Evolutionary conservation across 768 basidiomycete species (phyloP).

Genomic region (Lactarius trivialis): DNA sequence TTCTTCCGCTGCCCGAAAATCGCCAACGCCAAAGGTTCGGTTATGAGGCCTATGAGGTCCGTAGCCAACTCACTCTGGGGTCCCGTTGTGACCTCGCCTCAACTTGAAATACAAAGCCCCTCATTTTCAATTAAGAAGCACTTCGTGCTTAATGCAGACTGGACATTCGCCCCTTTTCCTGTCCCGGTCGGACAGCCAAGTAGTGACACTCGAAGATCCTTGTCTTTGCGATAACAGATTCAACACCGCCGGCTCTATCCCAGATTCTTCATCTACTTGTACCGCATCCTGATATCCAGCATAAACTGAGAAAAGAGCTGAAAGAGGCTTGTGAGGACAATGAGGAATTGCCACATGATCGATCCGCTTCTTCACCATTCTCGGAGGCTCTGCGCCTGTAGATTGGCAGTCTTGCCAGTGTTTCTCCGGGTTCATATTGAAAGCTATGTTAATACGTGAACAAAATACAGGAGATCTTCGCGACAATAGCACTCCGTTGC

Average conservation of each 20-base stretch:
- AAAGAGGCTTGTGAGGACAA: slow-evolving; percentile 10
- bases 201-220: too few species aligned
- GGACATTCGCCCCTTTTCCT: too few species aligned
- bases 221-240: slow-evolving; percentile 13
- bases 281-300: neutral
- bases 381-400: slow-evolving; percentile 25
- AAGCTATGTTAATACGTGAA: slow-evolving; percentile 20
- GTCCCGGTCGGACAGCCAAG: too few species aligned
- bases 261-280: neutral
- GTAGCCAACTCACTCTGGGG: too few species aligned
- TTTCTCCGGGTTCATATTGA: neutral
- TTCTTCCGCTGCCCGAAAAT: too few species aligned
- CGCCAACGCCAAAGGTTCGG: too few species aligned
- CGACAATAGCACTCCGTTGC: neutral
- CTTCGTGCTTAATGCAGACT: too few species aligned
- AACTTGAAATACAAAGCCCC: too few species aligned
- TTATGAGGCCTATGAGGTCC: too few species aligned
- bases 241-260: neutral
- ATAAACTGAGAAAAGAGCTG: neutral
- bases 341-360: slow-evolving; percentile 29
- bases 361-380: slow-evolving; percentile 29
- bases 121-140: too few species aligned
- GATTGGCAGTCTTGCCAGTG: neutral
- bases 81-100: too few species aligned
- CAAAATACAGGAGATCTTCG: too few species aligned